Evolutionary conservation across 805 yeast species (phyloP).

Genomic region (Wickerhamia fluorescens): DNA sequence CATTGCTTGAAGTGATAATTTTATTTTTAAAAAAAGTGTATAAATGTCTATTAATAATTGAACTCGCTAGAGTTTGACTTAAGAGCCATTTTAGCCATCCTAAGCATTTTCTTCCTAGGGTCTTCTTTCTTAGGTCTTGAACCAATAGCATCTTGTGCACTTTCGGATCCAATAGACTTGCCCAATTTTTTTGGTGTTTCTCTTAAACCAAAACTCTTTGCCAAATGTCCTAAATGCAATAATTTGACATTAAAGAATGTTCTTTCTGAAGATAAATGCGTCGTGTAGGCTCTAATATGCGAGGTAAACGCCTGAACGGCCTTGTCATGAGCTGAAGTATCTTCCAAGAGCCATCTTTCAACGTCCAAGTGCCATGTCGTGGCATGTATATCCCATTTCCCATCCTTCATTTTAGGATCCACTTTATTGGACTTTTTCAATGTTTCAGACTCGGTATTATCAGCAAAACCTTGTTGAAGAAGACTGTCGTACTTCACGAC

Average conservation of each 20-base stretch:
- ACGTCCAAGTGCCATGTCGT: slow-evolving; percentile 92
- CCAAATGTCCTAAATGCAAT: slow-evolving; percentile 91
- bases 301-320: slow-evolving; percentile 83
- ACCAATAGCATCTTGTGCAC: slow-evolving; percentile 21
- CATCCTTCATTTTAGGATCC: slow-evolving; percentile 33
- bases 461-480: slow-evolving; percentile 30
- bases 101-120: slow-evolving; percentile 65
- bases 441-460: slow-evolving; percentile 26
- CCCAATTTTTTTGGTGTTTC: slow-evolving; percentile 88
- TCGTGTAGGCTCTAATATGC: slow-evolving; percentile 92
- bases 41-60: slow-evolving; percentile 39
- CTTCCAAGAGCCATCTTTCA: slow-evolving; percentile 82
- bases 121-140: slow-evolving; percentile 50
- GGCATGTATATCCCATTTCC: slow-evolving; percentile 86
- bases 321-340: slow-evolving; percentile 46
- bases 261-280: slow-evolving; percentile 80
- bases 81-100: slow-evolving; percentile 66
- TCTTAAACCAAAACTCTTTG: slow-evolving; percentile 89
- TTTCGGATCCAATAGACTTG: slow-evolving; percentile 23
- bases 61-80: slow-evolving; percentile 66
- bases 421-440: slow-evolving; percentile 24
- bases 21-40: no score
- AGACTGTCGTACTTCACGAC: slow-evolving; percentile 28
- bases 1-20: background rate
- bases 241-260: slow-evolving; percentile 71